Percentiles rank a stretch among this genome's conserved stretches.
These are phyloP conservation scores for Oxytropis ochrocephala DNA, from an alignment of 306 rosid genomes.

Conservation along the genomic window DNA sequence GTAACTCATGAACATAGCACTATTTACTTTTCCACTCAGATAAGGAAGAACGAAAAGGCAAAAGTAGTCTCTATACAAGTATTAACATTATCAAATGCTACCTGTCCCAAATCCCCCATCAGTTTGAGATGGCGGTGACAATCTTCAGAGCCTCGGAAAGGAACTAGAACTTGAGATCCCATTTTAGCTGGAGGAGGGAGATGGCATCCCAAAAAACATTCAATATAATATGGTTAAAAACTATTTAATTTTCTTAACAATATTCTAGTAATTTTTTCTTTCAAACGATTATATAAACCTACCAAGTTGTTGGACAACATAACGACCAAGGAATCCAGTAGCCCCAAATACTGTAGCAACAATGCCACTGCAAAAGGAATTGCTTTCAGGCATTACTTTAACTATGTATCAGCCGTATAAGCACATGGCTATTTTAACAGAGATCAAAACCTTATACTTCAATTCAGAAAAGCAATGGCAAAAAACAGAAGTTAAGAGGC, in stretches of 20 bases:
- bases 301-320: slow-evolving; percentile 98
- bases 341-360: slow-evolving; percentile 96
- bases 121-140: slow-evolving; percentile 86
- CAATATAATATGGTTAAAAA: background rate
- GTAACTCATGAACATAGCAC: background rate
- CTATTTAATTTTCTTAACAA: background rate
- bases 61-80: background rate
- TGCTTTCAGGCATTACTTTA: slow-evolving; percentile 15
- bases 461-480: background rate
- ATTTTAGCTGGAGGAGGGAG: slow-evolving; percentile 68
- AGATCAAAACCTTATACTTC: slow-evolving; percentile 10
- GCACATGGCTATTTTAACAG: slow-evolving; percentile 14
- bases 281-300: slow-evolving; percentile 19
- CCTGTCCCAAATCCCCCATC: slow-evolving; percentile 99
- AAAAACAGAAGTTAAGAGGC: background rate
- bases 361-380: slow-evolving; percentile 67
- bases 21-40: slow-evolving; percentile 8
- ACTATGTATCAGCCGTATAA: slow-evolving; percentile 10
- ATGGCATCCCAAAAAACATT: slow-evolving; percentile 17
- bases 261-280: background rate
- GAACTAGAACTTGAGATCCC: slow-evolving; percentile 93
- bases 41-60: background rate
- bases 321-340: slow-evolving; percentile 97
- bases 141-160: slow-evolving; percentile 97
- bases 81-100: slow-evolving; percentile 23